phyloP scores from a whole-genome alignment of 805 yeast genomes.

The Hanseniaspora meyeri region DNA sequence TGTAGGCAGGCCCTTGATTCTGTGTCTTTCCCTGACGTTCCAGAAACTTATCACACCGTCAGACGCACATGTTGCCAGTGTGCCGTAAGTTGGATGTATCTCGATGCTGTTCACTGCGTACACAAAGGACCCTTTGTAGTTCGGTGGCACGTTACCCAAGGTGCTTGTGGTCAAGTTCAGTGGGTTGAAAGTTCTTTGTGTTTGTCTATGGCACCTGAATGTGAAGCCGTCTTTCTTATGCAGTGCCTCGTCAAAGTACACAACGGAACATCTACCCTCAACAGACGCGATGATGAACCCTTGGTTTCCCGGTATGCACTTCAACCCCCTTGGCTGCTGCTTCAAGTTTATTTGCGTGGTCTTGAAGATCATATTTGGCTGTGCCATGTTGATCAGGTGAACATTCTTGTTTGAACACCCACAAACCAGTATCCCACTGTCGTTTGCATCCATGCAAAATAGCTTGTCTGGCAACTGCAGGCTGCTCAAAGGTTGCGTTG shows the following conservation, averaged over 20 bases:
- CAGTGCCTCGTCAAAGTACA: constrained; percentile 73
- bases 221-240: constrained; percentile 67
- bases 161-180: constrained; percentile 25
- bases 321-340: constrained; percentile 72
- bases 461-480: constrained; percentile 80
- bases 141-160: constrained; percentile 38
- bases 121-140: constrained; percentile 38
- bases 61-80: constrained; percentile 86
- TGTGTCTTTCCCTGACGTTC: constrained; percentile 86
- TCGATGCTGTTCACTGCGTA: constrained; percentile 69
- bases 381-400: constrained; percentile 61
- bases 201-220: constrained; percentile 85
- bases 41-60: constrained; percentile 91
- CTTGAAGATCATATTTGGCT: constrained; percentile 73
- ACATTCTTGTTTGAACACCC: constrained; percentile 77
- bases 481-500: constrained; percentile 51
- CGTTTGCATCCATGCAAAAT: constrained; percentile 73
- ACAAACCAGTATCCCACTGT: constrained; percentile 77
- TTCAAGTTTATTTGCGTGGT: constrained; percentile 65
- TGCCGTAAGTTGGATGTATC: constrained; percentile 83
- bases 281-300: constrained; percentile 88
- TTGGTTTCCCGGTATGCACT: constrained; percentile 82
- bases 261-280: constrained; percentile 93
- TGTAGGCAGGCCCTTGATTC: constrained; percentile 68
- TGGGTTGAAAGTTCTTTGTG: constrained; percentile 16